These are phyloP conservation scores for Trichocomaceae sp. DNA, from an alignment of 2,329 filamentous ascomycete species.

Conservation along the genomic window DNA sequence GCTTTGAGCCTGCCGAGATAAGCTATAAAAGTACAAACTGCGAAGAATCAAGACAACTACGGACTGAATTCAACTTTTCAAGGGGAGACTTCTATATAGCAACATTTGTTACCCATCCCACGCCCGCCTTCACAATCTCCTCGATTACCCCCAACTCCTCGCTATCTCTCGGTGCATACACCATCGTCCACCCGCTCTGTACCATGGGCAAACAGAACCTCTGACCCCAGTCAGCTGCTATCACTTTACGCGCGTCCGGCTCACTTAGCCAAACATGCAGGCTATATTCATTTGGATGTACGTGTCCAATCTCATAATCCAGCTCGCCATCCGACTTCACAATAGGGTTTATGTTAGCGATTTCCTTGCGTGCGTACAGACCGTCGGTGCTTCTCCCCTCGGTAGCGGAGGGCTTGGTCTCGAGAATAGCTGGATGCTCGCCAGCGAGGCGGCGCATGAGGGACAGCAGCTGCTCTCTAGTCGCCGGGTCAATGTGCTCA, in stretches of 20 bases:
- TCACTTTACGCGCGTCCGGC: conserved; percentile 7
- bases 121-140: conserved; percentile 4
- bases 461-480: neutral
- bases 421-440: conserved; percentile 3
- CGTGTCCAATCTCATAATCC: conserved; percentile 5
- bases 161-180: conserved; percentile 9
- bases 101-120: conserved; percentile 8
- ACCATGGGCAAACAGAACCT: conserved; percentile 2
- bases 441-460: conserved; percentile 2
- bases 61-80: neutral
- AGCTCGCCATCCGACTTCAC: neutral
- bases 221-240: conserved; percentile 11
- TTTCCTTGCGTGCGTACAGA: conserved; percentile 7
- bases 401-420: conserved; percentile 1
- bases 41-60: too few relatives aligned
- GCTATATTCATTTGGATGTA: conserved; percentile 5
- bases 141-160: conserved; percentile 9
- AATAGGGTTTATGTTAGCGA: neutral
- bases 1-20: too few relatives aligned
- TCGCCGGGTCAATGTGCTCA: conserved; percentile 5
- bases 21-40: too few relatives aligned
- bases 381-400: conserved; percentile 8
- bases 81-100: neutral
- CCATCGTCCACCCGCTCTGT: conserved; percentile 7
- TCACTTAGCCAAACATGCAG: conserved; percentile 12